Conservation (phyloP, 805 yeast genomes). For the Lachancea meyersii region DNA sequence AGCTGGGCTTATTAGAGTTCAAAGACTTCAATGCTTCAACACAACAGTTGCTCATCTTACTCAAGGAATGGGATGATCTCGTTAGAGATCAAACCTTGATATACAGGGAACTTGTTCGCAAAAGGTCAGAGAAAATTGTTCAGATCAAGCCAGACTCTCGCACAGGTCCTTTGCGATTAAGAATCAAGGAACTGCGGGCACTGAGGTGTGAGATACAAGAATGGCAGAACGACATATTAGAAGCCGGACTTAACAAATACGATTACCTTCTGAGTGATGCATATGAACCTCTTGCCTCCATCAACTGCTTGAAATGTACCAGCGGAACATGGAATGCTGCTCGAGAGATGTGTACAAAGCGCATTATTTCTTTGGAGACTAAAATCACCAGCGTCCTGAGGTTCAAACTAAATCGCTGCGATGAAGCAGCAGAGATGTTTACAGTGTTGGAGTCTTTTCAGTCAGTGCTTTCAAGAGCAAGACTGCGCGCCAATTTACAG, state of each 20-base stretch:
- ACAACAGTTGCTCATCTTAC: constrained; percentile 29
- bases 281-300: constrained; percentile 34
- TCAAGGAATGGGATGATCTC: constrained; percentile 52
- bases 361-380: constrained; percentile 42
- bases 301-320: constrained; percentile 1
- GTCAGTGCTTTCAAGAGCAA: constrained; percentile 45
- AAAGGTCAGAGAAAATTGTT: constrained; percentile 63
- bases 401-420: constrained; percentile 32
- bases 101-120: constrained; percentile 69
- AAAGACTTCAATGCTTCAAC: constrained; percentile 37
- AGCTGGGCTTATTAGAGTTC: constrained; percentile 42
- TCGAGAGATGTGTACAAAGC: constrained; percentile 38
- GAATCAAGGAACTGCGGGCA: constrained; percentile 37
- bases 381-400: constrained; percentile 39
- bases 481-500: constrained; percentile 51
- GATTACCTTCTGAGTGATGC: constrained; percentile 36
- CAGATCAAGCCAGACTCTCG: constrained; percentile 54
- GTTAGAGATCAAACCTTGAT: constrained; percentile 57
- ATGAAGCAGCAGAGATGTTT: constrained; percentile 45
- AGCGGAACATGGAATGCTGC: constrained; percentile 37
- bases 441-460: constrained; percentile 44
- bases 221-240: constrained; percentile 35
- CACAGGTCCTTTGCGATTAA: constrained; percentile 35
- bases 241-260: constrained; percentile 19
- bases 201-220: constrained; percentile 53